Base-by-base conservation (phyloP, 2,329 filamentous ascomycete species). In the Didymella arachidicola region DNA sequence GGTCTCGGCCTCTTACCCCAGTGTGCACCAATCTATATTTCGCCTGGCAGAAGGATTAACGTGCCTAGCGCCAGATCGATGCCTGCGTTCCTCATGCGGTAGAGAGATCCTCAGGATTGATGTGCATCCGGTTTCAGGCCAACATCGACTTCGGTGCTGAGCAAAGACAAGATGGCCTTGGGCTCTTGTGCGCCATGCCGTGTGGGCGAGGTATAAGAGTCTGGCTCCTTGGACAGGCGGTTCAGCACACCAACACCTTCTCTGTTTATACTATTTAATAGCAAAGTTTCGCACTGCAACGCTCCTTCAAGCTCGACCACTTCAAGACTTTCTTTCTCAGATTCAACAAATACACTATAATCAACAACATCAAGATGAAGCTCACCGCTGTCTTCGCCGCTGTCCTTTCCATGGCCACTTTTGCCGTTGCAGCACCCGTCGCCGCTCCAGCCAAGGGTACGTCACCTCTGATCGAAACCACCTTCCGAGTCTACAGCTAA, bases 391-490 rank as follows among this genome's bases (percentile, higher is more conserved):
- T 76, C 57, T 47, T 74, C 64, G 72, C 71, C 53, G 61, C 70
- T 57, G 39, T 76, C 55, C 62, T 75, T 48, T 75, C 73, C 62
- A 72, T 77, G 71, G 73, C 72, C 63, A 70, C 65, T 53, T 65
- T 76, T 46, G 68, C 63, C 61, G 53, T 73, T 30, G 74, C 73
- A 26, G 71, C 70, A 19, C 74, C 74, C 5, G 55, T 72, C 38
- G 66, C 65, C 44, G 72, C 70, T 32, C 62, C 66, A 52, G 60
- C 47, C 25, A 67, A 71, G 30, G 71, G 69, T 72, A 70, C 38
- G 62, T 65, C 27, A 22, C 5, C 25, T 27, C 25, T 11, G 18
- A 10, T 2, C 25, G 2, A 11, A 4, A 22, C 8, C 27, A 45
- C 43, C 22, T 22, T 11, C 2, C 18, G 29, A 55, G 5, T 6